phyloP scores from a whole-genome alignment of 768 basidiomycete genomes.

The Lentinula guzmanii region DNA sequence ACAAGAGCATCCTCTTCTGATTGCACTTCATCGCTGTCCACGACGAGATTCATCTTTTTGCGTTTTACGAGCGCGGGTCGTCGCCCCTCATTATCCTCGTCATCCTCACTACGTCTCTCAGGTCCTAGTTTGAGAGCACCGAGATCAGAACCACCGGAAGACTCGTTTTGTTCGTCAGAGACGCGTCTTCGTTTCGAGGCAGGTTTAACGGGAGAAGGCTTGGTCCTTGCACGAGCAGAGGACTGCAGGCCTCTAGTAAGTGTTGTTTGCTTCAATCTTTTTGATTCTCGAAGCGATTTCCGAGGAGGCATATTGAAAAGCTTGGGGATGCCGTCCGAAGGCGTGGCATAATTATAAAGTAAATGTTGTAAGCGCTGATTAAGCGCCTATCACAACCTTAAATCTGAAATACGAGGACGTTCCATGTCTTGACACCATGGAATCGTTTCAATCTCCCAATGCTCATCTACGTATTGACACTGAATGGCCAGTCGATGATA shows the following conservation, averaged over 20 bases:
- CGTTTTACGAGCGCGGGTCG: conserved; percentile 11
- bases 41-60: conserved; percentile 17
- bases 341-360: not conserved
- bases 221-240: conserved; percentile 14
- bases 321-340: not conserved
- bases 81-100: conserved; percentile 1
- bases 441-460: not conserved
- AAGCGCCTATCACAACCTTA: no score
- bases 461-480: not conserved
- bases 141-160: conserved; percentile 36
- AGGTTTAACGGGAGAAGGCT: not conserved
- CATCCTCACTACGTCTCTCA: conserved; percentile 8
- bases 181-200: conserved; percentile 7
- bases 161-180: conserved; percentile 14
- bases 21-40: conserved; percentile 11
- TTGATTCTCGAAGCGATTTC: conserved; percentile 13
- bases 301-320: conserved; percentile 10
- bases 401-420: no score
- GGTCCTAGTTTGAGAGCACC: conserved; percentile 48
- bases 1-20: conserved; percentile 13
- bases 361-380: not conserved
- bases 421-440: not conserved
- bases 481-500: not conserved
- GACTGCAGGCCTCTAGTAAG: conserved; percentile 28
- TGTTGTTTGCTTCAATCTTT: conserved; percentile 37